Percentiles rank a stretch among this genome's conserved stretches.
Conservation (phyloP, 176 grass and related monocot species). For the Leersia perrieri region DNA sequence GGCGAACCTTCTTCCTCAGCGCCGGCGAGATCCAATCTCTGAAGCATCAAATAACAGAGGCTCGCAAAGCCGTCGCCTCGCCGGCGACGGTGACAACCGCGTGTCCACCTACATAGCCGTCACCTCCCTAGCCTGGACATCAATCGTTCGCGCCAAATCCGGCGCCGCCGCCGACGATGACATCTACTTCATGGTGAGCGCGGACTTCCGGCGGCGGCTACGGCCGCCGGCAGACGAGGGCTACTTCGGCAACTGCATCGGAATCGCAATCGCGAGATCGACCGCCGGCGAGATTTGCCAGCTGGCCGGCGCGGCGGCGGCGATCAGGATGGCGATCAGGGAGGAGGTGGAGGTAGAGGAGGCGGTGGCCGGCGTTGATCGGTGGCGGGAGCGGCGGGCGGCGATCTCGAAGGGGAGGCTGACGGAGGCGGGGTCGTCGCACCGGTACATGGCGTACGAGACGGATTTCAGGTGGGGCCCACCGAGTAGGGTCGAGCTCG, state of each 20-base stretch:
- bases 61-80: too few species aligned
- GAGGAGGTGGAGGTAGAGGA: slow-evolving; percentile 10
- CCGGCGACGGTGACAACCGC: too few species aligned
- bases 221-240: slow-evolving; percentile 12
- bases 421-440: slow-evolving; percentile 20
- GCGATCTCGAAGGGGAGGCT: not conserved
- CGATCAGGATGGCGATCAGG: not conserved
- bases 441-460: slow-evolving; percentile 48
- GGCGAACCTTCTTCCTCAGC: slow-evolving; percentile 19
- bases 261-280: not conserved
- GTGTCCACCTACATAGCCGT: slow-evolving; percentile 17
- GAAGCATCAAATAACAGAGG: slow-evolving; percentile 25
- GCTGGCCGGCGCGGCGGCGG: not conserved
- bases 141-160: slow-evolving; percentile 16
- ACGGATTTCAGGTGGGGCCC: slow-evolving; percentile 56
- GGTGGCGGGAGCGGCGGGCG: not conserved
- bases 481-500: slow-evolving; percentile 47
- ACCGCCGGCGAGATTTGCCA: not conserved
- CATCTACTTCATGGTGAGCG: slow-evolving; percentile 20
- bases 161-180: not conserved
- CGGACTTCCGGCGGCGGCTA: slow-evolving; percentile 36
- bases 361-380: not conserved
- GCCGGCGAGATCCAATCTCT: slow-evolving; percentile 17
- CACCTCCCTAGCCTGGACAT: slow-evolving; percentile 37
- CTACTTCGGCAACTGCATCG: slow-evolving; percentile 56